These are phyloP conservation scores for Suillus sp. DNA, from an alignment of 768 basidiomycete genomes.

Conservation along the genomic window DNA sequence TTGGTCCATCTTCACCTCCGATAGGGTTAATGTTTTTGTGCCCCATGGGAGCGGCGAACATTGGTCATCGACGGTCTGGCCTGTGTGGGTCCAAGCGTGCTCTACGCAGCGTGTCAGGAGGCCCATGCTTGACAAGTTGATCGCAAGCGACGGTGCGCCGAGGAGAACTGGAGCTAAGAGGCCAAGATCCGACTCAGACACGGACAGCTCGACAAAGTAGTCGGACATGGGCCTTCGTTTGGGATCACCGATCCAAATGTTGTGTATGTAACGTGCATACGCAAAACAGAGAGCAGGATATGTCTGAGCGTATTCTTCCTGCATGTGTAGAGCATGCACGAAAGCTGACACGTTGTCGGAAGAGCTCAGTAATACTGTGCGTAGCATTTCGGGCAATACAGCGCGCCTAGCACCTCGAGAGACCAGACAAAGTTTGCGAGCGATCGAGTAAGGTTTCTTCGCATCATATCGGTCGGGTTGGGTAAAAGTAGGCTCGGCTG, in stretches of 20 bases:
- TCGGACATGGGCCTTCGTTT: no score
- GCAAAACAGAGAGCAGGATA: slow-evolving; percentile 32
- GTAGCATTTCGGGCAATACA: slow-evolving; percentile 41
- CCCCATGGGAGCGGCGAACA: slow-evolving; percentile 31
- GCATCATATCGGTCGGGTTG: slow-evolving; percentile 17
- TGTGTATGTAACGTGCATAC: slow-evolving; percentile 34
- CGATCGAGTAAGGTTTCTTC: slow-evolving; percentile 23
- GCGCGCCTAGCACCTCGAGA: slow-evolving; percentile 34
- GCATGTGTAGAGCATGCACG: slow-evolving; percentile 34
- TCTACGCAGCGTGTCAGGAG: slow-evolving; percentile 38
- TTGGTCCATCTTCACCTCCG: slow-evolving; percentile 40
- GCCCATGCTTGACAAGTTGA: slow-evolving; percentile 25
- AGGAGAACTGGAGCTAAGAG: slow-evolving; percentile 14
- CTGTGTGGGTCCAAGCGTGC: neutral
- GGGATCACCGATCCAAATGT: slow-evolving; percentile 34
- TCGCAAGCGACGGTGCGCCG: slow-evolving; percentile 3
- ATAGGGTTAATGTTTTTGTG: slow-evolving; percentile 30
- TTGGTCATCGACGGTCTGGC: no score
- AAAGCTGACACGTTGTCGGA: slow-evolving; percentile 25
- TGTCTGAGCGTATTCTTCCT: slow-evolving; percentile 15
- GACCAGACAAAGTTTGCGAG: slow-evolving; percentile 37
- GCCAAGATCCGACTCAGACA: slow-evolving; percentile 23
- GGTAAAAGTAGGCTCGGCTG: slow-evolving; percentile 35
- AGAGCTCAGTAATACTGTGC: slow-evolving; percentile 36
- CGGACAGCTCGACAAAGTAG: slow-evolving; percentile 1